These are phyloP conservation scores for Skeletonema marinoi DNA, from an alignment of 108 stramenopile species.

Conservation along the genomic window DNA sequence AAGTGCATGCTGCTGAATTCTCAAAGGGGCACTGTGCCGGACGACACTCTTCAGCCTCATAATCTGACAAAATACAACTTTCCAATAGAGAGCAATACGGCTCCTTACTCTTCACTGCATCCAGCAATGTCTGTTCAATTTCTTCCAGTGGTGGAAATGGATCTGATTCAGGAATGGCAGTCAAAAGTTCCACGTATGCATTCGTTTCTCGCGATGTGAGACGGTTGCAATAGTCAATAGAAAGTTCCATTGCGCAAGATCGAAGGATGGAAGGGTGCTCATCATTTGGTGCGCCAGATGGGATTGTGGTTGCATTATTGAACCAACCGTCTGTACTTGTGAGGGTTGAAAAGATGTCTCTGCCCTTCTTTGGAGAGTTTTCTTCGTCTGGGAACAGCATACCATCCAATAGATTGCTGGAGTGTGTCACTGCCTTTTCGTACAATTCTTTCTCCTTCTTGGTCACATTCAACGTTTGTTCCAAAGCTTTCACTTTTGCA, in stretches of 20 bases:
- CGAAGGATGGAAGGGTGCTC: constrained; percentile 49
- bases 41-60: constrained; percentile 55
- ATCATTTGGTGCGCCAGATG: constrained; percentile 15
- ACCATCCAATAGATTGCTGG: constrained; percentile 54
- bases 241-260: constrained; percentile 64
- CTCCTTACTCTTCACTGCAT: constrained; percentile 42
- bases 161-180: constrained; percentile 37
- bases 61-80: constrained; percentile 52
- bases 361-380: neutral
- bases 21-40: constrained; percentile 70
- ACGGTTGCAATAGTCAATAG: constrained; percentile 79
- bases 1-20: constrained; percentile 62
- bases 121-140: constrained; percentile 50
- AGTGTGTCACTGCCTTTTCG: constrained; percentile 46
- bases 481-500: constrained; percentile 23
- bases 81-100: constrained; percentile 73
- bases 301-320: constrained; percentile 26
- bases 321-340: constrained; percentile 53
- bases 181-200: constrained; percentile 51
- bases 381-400: constrained; percentile 51
- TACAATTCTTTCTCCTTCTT: constrained; percentile 40
- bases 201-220: constrained; percentile 49
- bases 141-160: constrained; percentile 47
- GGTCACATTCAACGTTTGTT: constrained; percentile 46
- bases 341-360: constrained; percentile 58